phyloP scores from a whole-genome alignment of 2,329 filamentous ascomycete species.

The Aspergillus puulaauensis region DNA sequence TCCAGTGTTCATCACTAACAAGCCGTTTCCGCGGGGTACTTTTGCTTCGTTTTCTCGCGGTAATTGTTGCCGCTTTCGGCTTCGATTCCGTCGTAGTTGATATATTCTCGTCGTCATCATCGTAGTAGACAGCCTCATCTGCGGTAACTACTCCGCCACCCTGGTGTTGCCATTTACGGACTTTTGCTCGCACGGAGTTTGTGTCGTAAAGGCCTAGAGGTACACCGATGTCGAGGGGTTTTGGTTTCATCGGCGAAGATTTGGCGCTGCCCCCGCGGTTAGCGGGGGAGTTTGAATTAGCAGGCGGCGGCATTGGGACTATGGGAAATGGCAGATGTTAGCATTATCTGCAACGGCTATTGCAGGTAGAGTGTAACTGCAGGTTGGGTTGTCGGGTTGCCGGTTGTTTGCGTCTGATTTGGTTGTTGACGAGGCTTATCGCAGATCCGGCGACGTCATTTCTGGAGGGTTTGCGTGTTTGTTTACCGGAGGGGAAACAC shows the following conservation, averaged over 20 bases:
- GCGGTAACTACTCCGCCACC: slow-evolving; percentile 66
- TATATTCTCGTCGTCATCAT: slow-evolving; percentile 50
- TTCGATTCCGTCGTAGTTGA: slow-evolving; percentile 24
- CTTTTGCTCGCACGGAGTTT: slow-evolving; percentile 72
- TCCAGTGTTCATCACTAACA: slow-evolving; percentile 87
- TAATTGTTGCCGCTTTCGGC: slow-evolving; percentile 21
- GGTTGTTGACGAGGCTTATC: slow-evolving; percentile 4
- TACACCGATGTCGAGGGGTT: slow-evolving; percentile 47
- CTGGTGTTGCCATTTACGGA: slow-evolving; percentile 80
- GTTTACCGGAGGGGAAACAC: slow-evolving; percentile 8
- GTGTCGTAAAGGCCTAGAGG: slow-evolving; percentile 60
- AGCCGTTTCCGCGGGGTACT: slow-evolving; percentile 85
- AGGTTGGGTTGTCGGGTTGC: background rate
- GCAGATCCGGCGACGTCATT: slow-evolving; percentile 8
- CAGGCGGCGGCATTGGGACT: slow-evolving; percentile 42
- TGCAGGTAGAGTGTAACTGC: slow-evolving; percentile 13
- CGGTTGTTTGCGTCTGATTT: slow-evolving; percentile 1
- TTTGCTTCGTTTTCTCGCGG: slow-evolving; percentile 43
- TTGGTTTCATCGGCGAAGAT: slow-evolving; percentile 54
- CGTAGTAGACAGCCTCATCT: slow-evolving; percentile 58
- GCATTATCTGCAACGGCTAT: slow-evolving; percentile 3
- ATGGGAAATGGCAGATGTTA: background rate
- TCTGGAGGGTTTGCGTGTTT: background rate
- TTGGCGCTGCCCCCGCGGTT: slow-evolving; percentile 58
- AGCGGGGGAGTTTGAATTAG: slow-evolving; percentile 39